phyloP scores from a whole-genome alignment of 208 protist genomes.

The Vickermania ingenoplastis region DNA sequence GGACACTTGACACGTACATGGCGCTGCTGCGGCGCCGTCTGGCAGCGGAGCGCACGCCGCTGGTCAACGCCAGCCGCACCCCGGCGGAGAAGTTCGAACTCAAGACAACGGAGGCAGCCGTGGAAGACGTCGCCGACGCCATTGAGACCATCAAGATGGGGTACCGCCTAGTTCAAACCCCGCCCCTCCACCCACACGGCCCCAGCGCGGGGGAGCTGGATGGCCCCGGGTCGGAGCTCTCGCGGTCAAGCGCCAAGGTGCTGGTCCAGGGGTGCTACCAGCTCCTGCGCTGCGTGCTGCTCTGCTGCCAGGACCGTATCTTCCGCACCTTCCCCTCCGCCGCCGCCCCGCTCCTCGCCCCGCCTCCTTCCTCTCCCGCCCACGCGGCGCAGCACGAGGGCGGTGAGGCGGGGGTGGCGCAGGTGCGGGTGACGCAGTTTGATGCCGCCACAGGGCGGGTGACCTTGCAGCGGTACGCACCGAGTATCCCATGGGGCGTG shows the following conservation, averaged over 20 bases:
- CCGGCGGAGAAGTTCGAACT: slow-evolving; percentile 21
- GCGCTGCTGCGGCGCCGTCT: slow-evolving; percentile 26
- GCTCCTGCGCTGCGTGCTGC: background rate
- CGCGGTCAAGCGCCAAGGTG: background rate
- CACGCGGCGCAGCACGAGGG: background rate
- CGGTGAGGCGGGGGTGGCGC: background rate
- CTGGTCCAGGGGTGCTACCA: background rate
- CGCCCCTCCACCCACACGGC: background rate
- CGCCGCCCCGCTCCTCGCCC: background rate
- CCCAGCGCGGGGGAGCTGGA: background rate
- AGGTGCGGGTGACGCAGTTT: slow-evolving; percentile 17
- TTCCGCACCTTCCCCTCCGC: too few species aligned
- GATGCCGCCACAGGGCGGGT: slow-evolving; percentile 16
- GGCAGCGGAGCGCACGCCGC: slow-evolving; percentile 8
- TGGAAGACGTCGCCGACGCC: slow-evolving; percentile 28
- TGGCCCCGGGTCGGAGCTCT: background rate
- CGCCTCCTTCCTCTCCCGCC: slow-evolving; percentile 15
- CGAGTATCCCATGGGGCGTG: slow-evolving; percentile 34
- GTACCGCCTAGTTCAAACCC: slow-evolving; percentile 8
- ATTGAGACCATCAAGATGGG: slow-evolving; percentile 18
- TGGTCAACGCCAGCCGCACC: slow-evolving; percentile 14
- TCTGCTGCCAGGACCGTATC: too few species aligned
- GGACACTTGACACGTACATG: slow-evolving; percentile 16
- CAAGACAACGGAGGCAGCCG: slow-evolving; percentile 31
- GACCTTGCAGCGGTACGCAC: slow-evolving; percentile 25